Evolutionary conservation across 2,329 filamentous ascomycete species (phyloP).

Genomic region (Harringtonia lauricola): DNA sequence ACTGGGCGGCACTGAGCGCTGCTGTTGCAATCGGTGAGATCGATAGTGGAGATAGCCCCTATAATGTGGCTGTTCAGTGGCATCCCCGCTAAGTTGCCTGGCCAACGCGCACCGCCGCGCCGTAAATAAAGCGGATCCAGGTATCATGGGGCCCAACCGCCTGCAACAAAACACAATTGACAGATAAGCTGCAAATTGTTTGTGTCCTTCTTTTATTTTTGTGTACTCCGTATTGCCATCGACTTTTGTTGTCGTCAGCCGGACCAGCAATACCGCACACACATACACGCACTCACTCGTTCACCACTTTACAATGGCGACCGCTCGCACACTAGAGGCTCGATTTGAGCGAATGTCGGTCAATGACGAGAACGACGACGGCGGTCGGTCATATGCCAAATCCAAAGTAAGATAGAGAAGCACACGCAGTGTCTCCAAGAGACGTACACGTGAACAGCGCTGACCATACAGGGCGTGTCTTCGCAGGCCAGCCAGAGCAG

Average conservation of each 20-base stretch:
- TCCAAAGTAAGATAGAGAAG: conserved; percentile 50
- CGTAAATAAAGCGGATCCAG: background rate
- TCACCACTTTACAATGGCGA: conserved; percentile 37
- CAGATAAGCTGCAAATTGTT: no score
- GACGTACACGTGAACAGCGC: background rate
- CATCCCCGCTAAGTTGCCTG: background rate
- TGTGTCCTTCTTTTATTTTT: background rate
- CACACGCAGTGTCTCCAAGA: no score
- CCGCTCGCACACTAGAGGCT: conserved; percentile 68
- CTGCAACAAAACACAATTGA: no score
- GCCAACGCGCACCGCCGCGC: conserved; percentile 1
- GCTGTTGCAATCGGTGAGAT: no score
- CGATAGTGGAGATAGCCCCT: background rate
- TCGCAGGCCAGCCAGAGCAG: conserved; percentile 37
- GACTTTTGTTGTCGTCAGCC: no score
- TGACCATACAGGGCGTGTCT: conserved; percentile 14
- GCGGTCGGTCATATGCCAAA: conserved; percentile 52
- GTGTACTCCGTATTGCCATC: background rate
- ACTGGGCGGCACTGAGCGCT: no score
- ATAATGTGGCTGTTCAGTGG: background rate
- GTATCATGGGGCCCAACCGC: no score
- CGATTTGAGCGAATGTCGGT: conserved; percentile 86
- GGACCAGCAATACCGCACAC: no score
- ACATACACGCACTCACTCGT: background rate
- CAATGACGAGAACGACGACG: conserved; percentile 73